phyloP scores from a whole-genome alignment of 371 early-diverging fungal genomes.

The Gilbertella persicaria region DNA sequence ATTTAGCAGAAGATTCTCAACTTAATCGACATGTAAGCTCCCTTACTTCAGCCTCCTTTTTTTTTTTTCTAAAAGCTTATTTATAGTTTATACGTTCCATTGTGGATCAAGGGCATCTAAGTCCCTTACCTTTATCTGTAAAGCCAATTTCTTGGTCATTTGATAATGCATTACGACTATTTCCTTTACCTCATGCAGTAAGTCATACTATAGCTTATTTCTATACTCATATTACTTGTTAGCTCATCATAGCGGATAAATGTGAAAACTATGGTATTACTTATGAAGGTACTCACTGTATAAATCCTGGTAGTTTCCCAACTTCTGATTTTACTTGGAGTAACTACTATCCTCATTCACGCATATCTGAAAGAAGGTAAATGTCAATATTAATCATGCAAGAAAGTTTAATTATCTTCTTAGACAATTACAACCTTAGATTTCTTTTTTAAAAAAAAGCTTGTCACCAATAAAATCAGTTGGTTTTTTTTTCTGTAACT shows the following conservation, averaged over 20 bases:
- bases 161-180: slow-evolving; percentile 83
- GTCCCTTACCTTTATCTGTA: slow-evolving; percentile 75
- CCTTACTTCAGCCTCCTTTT: too few relatives aligned
- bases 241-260: slow-evolving; percentile 87
- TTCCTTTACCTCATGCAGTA: slow-evolving; percentile 87
- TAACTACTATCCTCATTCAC: slow-evolving; percentile 75
- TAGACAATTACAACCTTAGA: neutral
- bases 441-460: slow-evolving; percentile 4
- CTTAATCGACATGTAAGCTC: slow-evolving; percentile 63
- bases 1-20: slow-evolving; percentile 44
- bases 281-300: slow-evolving; percentile 74
- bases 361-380: slow-evolving; percentile 54
- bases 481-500: neutral
- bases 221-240: neutral
- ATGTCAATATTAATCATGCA: slow-evolving; percentile 51
- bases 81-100: slow-evolving; percentile 80
- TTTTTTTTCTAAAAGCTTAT: neutral
- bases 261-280: slow-evolving; percentile 71
- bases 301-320: slow-evolving; percentile 89
- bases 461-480: too few relatives aligned
- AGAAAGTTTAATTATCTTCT: too few relatives aligned
- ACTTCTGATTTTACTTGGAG: slow-evolving; percentile 73
- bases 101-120: slow-evolving; percentile 82
- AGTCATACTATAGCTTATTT: slow-evolving; percentile 18
- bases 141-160: slow-evolving; percentile 79